Conservation (phyloP, 352 stramenopile genomes). For the Globisporangium megalacanthum region DNA sequence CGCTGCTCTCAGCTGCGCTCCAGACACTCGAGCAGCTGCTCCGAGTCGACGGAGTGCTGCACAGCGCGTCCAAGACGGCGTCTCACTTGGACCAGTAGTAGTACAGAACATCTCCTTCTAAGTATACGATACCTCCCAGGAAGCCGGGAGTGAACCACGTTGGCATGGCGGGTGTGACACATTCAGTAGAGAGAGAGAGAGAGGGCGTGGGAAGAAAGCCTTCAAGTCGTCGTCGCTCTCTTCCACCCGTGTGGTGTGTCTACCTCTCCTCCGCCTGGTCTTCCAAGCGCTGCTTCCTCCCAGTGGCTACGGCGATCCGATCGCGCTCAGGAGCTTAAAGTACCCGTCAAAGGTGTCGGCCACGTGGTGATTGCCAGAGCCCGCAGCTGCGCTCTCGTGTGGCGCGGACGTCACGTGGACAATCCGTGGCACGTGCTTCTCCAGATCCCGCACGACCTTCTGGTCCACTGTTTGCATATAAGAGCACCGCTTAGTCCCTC, state of each 20-base stretch:
- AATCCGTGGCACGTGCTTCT: conserved; percentile 74
- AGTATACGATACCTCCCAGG: too few species aligned
- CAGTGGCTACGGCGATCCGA: conserved; percentile 2
- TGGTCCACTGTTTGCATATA: conserved; percentile 32
- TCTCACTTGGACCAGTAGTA: not conserved
- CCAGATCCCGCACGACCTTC: conserved; percentile 48
- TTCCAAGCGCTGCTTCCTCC: not conserved
- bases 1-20: conserved; percentile 39
- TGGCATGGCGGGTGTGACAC: conserved; percentile 1
- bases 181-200: not conserved
- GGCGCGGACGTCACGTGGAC: conserved; percentile 42
- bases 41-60: conserved; percentile 39
- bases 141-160: too few species aligned
- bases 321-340: conserved; percentile 51
- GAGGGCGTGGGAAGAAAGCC: not conserved
- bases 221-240: not conserved
- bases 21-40: conserved; percentile 57
- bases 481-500: not conserved
- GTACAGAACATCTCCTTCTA: not conserved
- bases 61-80: conserved; percentile 9
- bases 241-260: not conserved
- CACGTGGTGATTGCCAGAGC: conserved; percentile 49
- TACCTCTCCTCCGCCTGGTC: not conserved
- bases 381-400: conserved; percentile 14
- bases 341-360: conserved; percentile 62